Conservation (phyloP, 768 basidiomycete genomes). For the Calocera cornea region DNA sequence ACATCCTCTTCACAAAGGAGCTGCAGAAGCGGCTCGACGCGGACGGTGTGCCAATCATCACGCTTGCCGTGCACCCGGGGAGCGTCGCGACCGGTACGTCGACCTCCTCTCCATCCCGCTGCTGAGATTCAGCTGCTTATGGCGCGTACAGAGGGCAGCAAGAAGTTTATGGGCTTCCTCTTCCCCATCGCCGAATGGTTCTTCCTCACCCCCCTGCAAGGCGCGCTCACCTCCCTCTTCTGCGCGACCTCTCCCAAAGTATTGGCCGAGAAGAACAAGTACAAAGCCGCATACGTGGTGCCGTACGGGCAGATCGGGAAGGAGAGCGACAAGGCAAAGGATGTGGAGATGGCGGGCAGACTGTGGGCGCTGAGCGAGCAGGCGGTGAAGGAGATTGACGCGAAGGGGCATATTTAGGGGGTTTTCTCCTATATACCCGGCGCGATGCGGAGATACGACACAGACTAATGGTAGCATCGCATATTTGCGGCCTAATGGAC, state of each 20-base stretch:
- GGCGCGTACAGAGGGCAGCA: neutral
- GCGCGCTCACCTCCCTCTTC: conserved; percentile 8
- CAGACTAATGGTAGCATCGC: too few relatives aligned
- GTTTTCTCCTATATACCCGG: too few relatives aligned
- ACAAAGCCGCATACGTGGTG: neutral
- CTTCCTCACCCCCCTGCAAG: neutral
- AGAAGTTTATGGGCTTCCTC: neutral
- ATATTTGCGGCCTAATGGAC: too few relatives aligned
- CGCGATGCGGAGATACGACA: too few relatives aligned
- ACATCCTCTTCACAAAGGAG: neutral
- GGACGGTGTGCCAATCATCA: neutral
- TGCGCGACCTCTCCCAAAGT: neutral
- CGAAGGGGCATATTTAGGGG: neutral
- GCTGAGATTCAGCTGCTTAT: neutral
- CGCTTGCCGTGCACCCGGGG: neutral
- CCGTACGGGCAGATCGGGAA: neutral
- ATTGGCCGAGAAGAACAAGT: neutral
- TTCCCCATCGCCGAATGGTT: neutral
- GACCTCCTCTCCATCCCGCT: neutral
- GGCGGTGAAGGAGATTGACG: neutral
- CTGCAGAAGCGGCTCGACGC: neutral
- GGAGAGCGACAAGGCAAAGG: neutral
- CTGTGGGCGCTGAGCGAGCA: conserved; percentile 4
- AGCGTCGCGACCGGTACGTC: neutral
- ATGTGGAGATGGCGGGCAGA: neutral